phyloP scores from a whole-genome alignment of 371 early-diverging fungal genomes.

The Globomyces sp. region DNA sequence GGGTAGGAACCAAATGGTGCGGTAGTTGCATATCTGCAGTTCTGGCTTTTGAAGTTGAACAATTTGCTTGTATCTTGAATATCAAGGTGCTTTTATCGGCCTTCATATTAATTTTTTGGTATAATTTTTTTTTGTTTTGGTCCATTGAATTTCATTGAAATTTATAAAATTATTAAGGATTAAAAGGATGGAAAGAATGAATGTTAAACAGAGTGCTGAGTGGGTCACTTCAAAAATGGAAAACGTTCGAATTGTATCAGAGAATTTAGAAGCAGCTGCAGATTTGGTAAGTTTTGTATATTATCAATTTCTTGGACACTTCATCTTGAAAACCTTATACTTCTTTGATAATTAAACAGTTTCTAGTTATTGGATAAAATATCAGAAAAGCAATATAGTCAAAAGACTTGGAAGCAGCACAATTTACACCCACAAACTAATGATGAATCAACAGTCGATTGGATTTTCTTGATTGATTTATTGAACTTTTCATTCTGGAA shows the following conservation, averaged over 20 bases:
- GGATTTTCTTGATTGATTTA: slow-evolving; percentile 77
- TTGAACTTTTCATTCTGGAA: slow-evolving; percentile 93
- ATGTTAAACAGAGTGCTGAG: slow-evolving; percentile 5
- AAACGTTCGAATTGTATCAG: slow-evolving; percentile 8
- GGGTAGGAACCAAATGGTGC: slow-evolving; percentile 82
- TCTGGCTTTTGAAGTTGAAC: slow-evolving; percentile 90
- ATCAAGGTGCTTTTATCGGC: slow-evolving; percentile 51
- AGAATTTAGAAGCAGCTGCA: slow-evolving; percentile 1
- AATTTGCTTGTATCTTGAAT: slow-evolving; percentile 70
- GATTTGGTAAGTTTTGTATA: background rate
- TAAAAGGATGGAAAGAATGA: background rate
- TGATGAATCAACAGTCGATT: background rate
- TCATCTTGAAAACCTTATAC: background rate
- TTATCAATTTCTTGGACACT: background rate
- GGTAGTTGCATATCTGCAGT: slow-evolving; percentile 77
- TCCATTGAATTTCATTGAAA: background rate
- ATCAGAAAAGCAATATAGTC: slow-evolving; percentile 1
- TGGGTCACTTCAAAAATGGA: slow-evolving; percentile 9
- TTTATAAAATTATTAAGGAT: background rate
- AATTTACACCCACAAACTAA: slow-evolving; percentile 16
- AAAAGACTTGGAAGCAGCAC: slow-evolving; percentile 15
- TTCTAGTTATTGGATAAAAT: slow-evolving; percentile 9
- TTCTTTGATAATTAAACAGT: background rate
- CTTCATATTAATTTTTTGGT: slow-evolving; percentile 5
- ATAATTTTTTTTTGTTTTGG: background rate